Evolutionary conservation across 768 basidiomycete species (phyloP).

Genomic region (Sutorius australiensis): DNA sequence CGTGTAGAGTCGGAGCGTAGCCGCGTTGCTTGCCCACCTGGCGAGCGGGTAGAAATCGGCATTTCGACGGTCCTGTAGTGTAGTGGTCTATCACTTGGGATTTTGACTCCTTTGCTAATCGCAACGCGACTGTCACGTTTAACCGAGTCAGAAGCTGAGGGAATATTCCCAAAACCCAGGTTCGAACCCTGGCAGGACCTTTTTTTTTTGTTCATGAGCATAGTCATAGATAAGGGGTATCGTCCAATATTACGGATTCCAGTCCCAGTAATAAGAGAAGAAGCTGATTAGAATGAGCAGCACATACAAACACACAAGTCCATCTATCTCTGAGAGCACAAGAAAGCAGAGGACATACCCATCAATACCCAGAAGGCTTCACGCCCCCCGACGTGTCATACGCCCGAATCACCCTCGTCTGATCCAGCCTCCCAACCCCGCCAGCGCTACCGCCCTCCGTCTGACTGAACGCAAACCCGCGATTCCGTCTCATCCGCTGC

Average conservation of each 20-base stretch:
- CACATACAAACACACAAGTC: background rate
- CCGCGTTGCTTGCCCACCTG: too few species aligned
- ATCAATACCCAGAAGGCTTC: conserved; percentile 70
- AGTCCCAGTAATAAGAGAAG: background rate
- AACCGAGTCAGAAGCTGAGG: too few species aligned
- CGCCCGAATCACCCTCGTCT: conserved; percentile 77
- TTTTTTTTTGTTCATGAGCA: too few species aligned
- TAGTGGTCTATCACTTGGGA: conserved; percentile 28
- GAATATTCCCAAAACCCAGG: conserved; percentile 22
- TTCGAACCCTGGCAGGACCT: conserved; percentile 28
- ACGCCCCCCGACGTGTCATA: conserved; percentile 80
- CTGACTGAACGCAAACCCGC: conserved; percentile 98
- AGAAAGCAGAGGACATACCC: too few species aligned
- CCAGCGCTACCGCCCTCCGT: conserved; percentile 61
- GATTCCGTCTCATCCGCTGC: conserved; percentile 92
- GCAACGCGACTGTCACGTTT: too few species aligned
- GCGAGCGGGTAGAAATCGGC: too few species aligned
- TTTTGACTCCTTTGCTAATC: conserved; percentile 8
- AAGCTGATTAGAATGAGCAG: background rate
- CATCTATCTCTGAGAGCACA: background rate
- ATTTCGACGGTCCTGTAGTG: conserved; percentile 19
- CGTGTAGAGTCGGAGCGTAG: too few species aligned
- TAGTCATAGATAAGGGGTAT: too few species aligned
- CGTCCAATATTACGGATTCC: background rate
- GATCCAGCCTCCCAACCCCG: conserved; percentile 57